Evolutionary conservation across 306 rosid species (phyloP), one percentile per base, ranked within the genome.

Genomic region (peach (Prunus persica)): DNA sequence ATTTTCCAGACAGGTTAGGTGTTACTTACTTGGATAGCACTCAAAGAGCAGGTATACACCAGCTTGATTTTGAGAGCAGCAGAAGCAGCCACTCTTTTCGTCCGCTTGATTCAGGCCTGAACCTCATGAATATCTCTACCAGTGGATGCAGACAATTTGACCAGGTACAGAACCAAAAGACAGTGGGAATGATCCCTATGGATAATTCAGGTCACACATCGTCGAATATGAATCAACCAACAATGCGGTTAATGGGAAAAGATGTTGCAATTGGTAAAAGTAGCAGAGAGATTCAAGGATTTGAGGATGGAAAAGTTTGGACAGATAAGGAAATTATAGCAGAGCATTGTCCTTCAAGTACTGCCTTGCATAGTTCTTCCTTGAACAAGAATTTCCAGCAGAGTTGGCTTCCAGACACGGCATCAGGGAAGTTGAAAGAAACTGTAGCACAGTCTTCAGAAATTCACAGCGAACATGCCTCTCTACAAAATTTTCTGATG

Each of bases 221-320:
- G 15, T 73, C 4, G 15, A 80, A 80, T 83, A 77, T 88, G 75
- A 73, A 79, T 81, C 99, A 87, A 69, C 93, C 91, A 79, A 96
- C 99, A 25, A 88, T 96, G 96, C 91, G 99, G 70, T 85, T 96
- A 87, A 96, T 96, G 99, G 99, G 99, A 32, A 96, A 92, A 83
- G 99, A 96, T 88, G 97, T 96, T 82, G 86, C 98, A 15, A 85
- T 96, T 82, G 97, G 98, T 80, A 86, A 87, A 72, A 89, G 90
- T 85, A 85, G 85, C 86, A 80, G 79, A 82, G 93, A 81, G 74
- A 66, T 83, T 67, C 91, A 84, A 71, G 85, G 84, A 45, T 77
- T 75, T 19, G 85, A 79, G 32, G 88, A 82, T 25, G 88, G 81
- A 78, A 87, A 86, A 74, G 80, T 87, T 72, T 89, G 93, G 99